Evolutionary conservation across 1,139 yeast genomes (phyloP).

Genomic region (Yamadazyma atmosphaerica): DNA sequence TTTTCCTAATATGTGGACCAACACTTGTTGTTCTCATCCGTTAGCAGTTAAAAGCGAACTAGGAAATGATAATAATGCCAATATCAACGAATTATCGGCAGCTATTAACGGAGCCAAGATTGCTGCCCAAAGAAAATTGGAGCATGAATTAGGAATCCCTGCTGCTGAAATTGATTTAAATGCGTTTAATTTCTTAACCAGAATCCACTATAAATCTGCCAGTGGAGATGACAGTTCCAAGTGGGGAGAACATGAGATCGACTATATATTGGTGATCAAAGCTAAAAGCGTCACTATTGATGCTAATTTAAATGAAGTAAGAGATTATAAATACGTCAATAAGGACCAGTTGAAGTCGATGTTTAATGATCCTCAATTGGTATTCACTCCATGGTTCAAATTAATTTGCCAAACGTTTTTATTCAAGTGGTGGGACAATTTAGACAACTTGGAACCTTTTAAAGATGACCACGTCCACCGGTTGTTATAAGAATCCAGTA

Average conservation of each 20-base stretch:
- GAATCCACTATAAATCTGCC: slow-evolving; percentile 77
- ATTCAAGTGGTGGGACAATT: slow-evolving; percentile 90
- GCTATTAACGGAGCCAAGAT: slow-evolving; percentile 77
- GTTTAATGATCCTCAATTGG: slow-evolving; percentile 64
- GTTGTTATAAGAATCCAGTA: slow-evolving; percentile 21
- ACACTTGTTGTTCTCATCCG: slow-evolving; percentile 98
- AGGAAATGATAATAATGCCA: slow-evolving; percentile 40
- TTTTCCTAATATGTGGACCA: slow-evolving; percentile 96
- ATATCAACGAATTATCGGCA: slow-evolving; percentile 29
- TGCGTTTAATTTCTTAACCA: slow-evolving; percentile 78
- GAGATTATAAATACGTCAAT: slow-evolving; percentile 74
- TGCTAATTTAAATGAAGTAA: slow-evolving; percentile 80
- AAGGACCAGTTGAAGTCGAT: slow-evolving; percentile 65
- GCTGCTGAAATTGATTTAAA: slow-evolving; percentile 59
- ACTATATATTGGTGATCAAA: slow-evolving; percentile 81
- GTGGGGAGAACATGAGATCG: slow-evolving; percentile 99
- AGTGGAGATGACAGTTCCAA: slow-evolving; percentile 57
- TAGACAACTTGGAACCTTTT: slow-evolving; percentile 55
- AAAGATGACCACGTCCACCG: slow-evolving; percentile 50
- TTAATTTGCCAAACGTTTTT: slow-evolving; percentile 88
- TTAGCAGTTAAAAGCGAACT: slow-evolving; percentile 79
- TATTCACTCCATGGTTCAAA: slow-evolving; percentile 98
- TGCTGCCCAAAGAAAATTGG: slow-evolving; percentile 90
- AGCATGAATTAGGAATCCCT: slow-evolving; percentile 90
- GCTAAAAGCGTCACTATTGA: slow-evolving; percentile 54